phyloP scores from a whole-genome alignment of 2,329 filamentous ascomycete species.

The Pyrenophora graminea region DNA sequence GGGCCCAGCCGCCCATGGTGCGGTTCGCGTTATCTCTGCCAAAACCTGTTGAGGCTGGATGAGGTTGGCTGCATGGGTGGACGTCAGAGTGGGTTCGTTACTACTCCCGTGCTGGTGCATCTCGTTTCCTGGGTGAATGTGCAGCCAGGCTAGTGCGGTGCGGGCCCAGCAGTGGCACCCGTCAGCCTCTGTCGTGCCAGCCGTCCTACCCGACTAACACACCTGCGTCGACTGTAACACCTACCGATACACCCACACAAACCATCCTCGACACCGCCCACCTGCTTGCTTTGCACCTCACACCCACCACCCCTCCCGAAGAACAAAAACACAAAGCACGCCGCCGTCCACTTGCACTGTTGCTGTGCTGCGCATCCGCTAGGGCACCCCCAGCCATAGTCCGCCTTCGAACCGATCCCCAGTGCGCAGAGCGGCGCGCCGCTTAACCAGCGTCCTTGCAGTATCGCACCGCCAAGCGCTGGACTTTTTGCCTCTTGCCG shows the following conservation, averaged over 20 bases:
- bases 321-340: no score
- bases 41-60: constrained; percentile 16
- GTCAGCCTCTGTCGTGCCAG: constrained; percentile 21
- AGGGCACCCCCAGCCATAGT: constrained; percentile 7
- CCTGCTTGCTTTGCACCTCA: not conserved
- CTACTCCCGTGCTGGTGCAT: constrained; percentile 2
- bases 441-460: not conserved
- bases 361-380: constrained; percentile 2
- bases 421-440: constrained; percentile 23
- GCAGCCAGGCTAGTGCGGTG: constrained; percentile 6
- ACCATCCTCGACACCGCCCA: no score
- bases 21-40: constrained; percentile 1
- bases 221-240: constrained; percentile 3
- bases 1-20: not conserved
- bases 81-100: constrained; percentile 16
- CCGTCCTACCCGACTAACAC: constrained; percentile 13
- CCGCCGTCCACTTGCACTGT: not conserved
- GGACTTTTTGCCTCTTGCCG: constrained; percentile 10
- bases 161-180: constrained; percentile 8
- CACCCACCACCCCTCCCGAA: no score
- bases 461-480: constrained; percentile 1
- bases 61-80: constrained; percentile 12
- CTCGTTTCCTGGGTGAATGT: constrained; percentile 13
- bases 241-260: no score
- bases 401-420: constrained; percentile 11